phyloP scores from a whole-genome alignment of 2,329 filamentous ascomycete genomes.

The Phaeophleospora eucalypticola region DNA sequence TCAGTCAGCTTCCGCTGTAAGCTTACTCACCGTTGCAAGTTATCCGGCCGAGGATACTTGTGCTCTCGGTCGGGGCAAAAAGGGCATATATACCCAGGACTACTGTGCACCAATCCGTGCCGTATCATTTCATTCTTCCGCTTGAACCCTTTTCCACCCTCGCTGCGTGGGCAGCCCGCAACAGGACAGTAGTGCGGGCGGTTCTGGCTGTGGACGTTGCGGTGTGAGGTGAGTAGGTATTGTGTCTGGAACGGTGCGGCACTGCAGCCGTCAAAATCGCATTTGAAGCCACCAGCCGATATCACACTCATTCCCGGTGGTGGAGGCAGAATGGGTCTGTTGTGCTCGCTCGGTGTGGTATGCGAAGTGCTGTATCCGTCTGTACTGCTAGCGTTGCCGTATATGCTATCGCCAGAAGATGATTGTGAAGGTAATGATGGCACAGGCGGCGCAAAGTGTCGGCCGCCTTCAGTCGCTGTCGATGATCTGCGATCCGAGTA shows the following conservation, averaged over 20 bases:
- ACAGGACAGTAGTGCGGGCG: slow-evolving; percentile 63
- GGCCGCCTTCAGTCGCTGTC: slow-evolving; percentile 12
- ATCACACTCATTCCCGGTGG: slow-evolving; percentile 34
- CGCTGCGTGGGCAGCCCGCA: slow-evolving; percentile 53
- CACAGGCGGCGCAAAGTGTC: slow-evolving; percentile 15
- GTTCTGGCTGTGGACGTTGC: slow-evolving; percentile 61
- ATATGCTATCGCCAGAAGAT: slow-evolving; percentile 31
- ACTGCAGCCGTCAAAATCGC: slow-evolving; percentile 60
- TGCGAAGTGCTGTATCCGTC: slow-evolving; percentile 34
- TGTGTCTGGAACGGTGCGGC: slow-evolving; percentile 73
- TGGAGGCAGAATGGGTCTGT: slow-evolving; percentile 29
- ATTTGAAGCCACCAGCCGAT: slow-evolving; percentile 51
- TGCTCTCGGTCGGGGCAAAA: slow-evolving; percentile 94
- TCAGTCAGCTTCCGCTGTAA: not conserved
- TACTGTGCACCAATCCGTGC: slow-evolving; percentile 87
- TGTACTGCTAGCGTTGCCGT: slow-evolving; percentile 24
- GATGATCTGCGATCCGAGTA: slow-evolving; percentile 23
- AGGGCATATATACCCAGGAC: slow-evolving; percentile 91
- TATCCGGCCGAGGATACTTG: slow-evolving; percentile 91
- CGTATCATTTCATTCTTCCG: slow-evolving; percentile 68
- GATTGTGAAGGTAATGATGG: slow-evolving; percentile 26
- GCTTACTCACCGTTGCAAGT: slow-evolving; percentile 72
- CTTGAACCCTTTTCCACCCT: slow-evolving; percentile 64
- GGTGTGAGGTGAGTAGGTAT: slow-evolving; percentile 69
- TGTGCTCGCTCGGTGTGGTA: slow-evolving; percentile 33